A percentile compares a stretch with the other conserved stretches of the same genome.
These are phyloP conservation scores for Pseudogymnoascus sp. DNA, from an alignment of 2,329 filamentous ascomycete species.

Conservation along the genomic window DNA sequence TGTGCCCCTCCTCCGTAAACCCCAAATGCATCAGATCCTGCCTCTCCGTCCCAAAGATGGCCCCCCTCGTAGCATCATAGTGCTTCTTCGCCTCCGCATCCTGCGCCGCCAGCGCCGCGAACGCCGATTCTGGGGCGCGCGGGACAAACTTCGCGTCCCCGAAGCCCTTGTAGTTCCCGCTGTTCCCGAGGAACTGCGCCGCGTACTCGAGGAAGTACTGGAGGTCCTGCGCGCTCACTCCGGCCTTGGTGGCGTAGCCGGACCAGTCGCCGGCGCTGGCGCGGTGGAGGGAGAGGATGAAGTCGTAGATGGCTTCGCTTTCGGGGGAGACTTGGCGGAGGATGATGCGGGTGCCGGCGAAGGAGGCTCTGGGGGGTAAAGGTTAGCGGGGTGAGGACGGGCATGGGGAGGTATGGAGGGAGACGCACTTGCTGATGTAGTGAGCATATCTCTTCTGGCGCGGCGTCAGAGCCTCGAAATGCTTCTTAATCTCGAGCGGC, in stretches of 20 bases:
- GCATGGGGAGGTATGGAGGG: not conserved
- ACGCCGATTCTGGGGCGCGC: slow-evolving; percentile 53
- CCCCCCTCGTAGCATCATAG: slow-evolving; percentile 61
- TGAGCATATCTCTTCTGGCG: slow-evolving; percentile 87
- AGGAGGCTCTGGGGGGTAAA: slow-evolving; percentile 53
- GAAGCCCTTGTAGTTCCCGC: slow-evolving; percentile 78
- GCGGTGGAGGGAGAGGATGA: slow-evolving; percentile 67
- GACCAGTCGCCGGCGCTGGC: slow-evolving; percentile 63
- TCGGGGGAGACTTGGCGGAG: slow-evolving; percentile 75
- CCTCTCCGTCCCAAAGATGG: slow-evolving; percentile 61
- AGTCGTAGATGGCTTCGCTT: slow-evolving; percentile 71
- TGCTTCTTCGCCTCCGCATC: slow-evolving; percentile 51
- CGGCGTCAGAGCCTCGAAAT: slow-evolving; percentile 71
- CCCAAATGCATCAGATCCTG: slow-evolving; percentile 65
- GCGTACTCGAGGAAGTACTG: slow-evolving; percentile 68
- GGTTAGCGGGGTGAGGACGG: slow-evolving; percentile 10
- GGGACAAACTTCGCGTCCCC: slow-evolving; percentile 81
- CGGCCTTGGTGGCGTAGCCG: slow-evolving; percentile 54
- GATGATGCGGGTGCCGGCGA: slow-evolving; percentile 69
- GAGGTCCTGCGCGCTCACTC: slow-evolving; percentile 55
- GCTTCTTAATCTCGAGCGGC: slow-evolving; percentile 79
- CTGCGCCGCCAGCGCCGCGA: slow-evolving; percentile 56
- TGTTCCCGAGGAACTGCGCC: slow-evolving; percentile 70
- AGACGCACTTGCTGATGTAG: slow-evolving; percentile 66
- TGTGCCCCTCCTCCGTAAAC: slow-evolving; percentile 64